These are phyloP conservation scores for Scleroderma citrinum DNA, from an alignment of 768 basidiomycete species.

Conservation along the genomic window DNA sequence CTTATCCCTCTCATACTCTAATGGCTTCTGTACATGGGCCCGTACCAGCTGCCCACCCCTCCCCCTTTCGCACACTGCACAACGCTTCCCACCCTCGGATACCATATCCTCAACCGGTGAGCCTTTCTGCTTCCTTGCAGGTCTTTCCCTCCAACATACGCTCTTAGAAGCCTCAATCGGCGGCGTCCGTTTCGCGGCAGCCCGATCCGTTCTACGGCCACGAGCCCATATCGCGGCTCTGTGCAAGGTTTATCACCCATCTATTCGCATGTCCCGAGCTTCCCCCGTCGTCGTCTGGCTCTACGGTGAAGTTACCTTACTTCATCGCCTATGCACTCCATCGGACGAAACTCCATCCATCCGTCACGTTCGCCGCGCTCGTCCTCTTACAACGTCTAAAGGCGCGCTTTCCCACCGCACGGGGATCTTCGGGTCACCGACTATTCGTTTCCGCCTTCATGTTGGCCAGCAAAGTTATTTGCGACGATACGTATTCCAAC, in stretches of 20 bases:
- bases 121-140: neutral
- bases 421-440: conserved; percentile 67
- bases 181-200: conserved; percentile 20
- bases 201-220: conserved; percentile 48
- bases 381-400: conserved; percentile 62
- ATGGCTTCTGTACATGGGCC: conserved; percentile 32
- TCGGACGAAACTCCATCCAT: conserved; percentile 54
- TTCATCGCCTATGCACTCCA: conserved; percentile 68
- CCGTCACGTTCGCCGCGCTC: conserved; percentile 37
- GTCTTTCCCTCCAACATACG: conserved; percentile 14
- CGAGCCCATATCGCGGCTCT: conserved; percentile 61
- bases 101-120: conserved; percentile 24
- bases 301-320: conserved; percentile 37
- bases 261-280: conserved; percentile 84
- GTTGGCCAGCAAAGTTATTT: conserved; percentile 76
- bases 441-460: conserved; percentile 71
- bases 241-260: conserved; percentile 76
- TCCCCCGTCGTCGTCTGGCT: conserved; percentile 43
- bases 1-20: conserved; percentile 1
- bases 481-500: conserved; percentile 92
- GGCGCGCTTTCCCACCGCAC: conserved; percentile 68
- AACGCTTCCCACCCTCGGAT: conserved; percentile 24
- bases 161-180: conserved; percentile 23
- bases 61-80: conserved; percentile 22
- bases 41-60: conserved; percentile 20